Evolutionary conservation across 345 rosid species (phyloP).

Genomic region (Sapria himalayana): DNA sequence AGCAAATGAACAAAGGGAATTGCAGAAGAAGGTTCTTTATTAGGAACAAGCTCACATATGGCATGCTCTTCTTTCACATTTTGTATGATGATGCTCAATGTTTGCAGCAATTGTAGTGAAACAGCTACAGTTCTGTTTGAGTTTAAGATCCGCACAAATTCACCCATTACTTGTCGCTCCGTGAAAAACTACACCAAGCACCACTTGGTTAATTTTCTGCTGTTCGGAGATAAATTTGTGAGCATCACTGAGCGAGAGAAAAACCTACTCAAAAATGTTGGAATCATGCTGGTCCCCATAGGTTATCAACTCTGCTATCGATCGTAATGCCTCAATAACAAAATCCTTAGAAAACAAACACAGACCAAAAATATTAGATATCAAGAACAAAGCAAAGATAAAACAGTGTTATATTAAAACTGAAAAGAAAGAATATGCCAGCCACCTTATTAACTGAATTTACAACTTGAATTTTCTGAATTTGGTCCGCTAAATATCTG

Average conservation of each 20-base stretch:
- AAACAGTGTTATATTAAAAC: constrained; percentile 2
- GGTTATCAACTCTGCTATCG: constrained; percentile 85
- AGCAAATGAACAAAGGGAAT: constrained; percentile 1
- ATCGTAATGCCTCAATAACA: constrained; percentile 86
- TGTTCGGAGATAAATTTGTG: neutral
- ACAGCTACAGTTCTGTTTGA: constrained; percentile 37
- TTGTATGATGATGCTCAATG: constrained; percentile 93
- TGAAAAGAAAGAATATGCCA: neutral
- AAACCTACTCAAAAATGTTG: constrained; percentile 64
- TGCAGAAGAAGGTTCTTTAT: neutral
- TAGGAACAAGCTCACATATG: constrained; percentile 42
- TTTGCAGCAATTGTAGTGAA: constrained; percentile 89
- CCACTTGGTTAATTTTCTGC: constrained; percentile 7
- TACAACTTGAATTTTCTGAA: constrained; percentile 54
- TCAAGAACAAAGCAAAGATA: neutral
- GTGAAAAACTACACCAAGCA: constrained; percentile 44
- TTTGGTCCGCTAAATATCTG: constrained; percentile 75
- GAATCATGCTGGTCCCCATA: constrained; percentile 95
- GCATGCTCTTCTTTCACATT: constrained; percentile 72
- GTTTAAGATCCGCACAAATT: constrained; percentile 62
- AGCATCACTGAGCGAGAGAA: constrained; percentile 6
- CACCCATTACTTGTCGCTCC: constrained; percentile 97
- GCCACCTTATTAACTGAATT: constrained; percentile 64
- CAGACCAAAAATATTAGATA: constrained; percentile 6
- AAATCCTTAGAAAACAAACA: constrained; percentile 33